Evolutionary conservation across 1,284 basidiomycete genomes (phyloP).

Genomic region (Tetrapyrgos nigripes): DNA sequence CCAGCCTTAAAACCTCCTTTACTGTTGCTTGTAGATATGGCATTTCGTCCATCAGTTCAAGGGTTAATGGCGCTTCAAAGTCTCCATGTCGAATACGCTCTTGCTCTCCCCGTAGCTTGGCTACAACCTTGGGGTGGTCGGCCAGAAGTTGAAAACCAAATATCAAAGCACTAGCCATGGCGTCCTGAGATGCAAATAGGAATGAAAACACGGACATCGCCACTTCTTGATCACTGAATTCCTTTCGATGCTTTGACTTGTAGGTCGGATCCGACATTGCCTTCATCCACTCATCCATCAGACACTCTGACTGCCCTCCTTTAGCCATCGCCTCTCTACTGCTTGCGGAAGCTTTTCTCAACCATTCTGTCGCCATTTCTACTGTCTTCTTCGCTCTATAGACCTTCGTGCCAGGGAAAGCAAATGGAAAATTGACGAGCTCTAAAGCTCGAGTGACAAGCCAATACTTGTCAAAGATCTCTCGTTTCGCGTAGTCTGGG

Average conservation of each 20-base stretch:
- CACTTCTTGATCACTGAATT: constrained; percentile 96
- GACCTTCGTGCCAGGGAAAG: constrained; percentile 94
- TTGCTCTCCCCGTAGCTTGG: constrained; percentile 93
- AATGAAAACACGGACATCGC: constrained; percentile 96
- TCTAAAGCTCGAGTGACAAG: constrained; percentile 93
- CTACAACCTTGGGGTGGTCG: constrained; percentile 89
- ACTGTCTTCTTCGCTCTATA: constrained; percentile 95
- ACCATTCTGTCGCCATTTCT: constrained; percentile 87
- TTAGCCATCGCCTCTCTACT: constrained; percentile 88
- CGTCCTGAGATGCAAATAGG: constrained; percentile 98
- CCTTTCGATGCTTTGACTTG: constrained; percentile 83
- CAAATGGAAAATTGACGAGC: constrained; percentile 98
- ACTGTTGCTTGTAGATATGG: constrained; percentile 91
- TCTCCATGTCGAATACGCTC: constrained; percentile 84
- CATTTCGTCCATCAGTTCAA: constrained; percentile 94
- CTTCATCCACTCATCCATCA: constrained; percentile 93
- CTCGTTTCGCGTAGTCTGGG: constrained; percentile 75
- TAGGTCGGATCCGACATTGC: constrained; percentile 74
- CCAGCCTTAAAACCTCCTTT: constrained; percentile 90
- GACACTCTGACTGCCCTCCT: constrained; percentile 85
- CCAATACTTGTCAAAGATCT: constrained; percentile 97
- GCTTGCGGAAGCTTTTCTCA: constrained; percentile 80
- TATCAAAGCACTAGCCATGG: constrained; percentile 94
- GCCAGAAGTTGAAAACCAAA: constrained; percentile 97
- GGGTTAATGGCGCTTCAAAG: constrained; percentile 80